Base-by-base conservation (phyloP, 345 rosid genomes). In the Salix dunnii region DNA sequence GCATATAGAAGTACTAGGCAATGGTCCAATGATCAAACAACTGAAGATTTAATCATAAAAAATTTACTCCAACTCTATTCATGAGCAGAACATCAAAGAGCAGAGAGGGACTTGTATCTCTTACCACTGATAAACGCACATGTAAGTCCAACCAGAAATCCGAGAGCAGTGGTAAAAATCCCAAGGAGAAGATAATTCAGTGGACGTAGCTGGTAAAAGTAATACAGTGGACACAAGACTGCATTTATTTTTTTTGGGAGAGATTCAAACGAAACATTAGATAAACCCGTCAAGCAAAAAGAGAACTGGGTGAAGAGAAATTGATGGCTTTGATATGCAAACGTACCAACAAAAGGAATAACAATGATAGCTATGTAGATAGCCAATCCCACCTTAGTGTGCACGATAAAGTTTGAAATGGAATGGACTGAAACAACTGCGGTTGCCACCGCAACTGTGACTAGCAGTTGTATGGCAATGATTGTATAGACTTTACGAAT, bases 101-200 rank as follows among this genome's bases (percentile, higher is more conserved):
- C 21, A 20, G 23, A 53, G 60, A 53, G 60, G 18, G 58, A 7
- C 60, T 53, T 2, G 60, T 20, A 20, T 70, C 6, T 21, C 55
- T 53, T 71, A 53, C 66, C 74, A 55, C 66, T 72, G 66, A 30
- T 36, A 58, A 72, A 72, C 23, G 66, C 74, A 55, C 49, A 55
- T 21, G 66, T 36, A 16, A 72, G 31, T 55, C 66, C 49, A 35
- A 72, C 74, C 20, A 72, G 38, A 35, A 55, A 35, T 36, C 74
- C 66, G 14, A 55, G 74, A 72, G 31, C 49, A 55, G 2, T 33
- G 38, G 65, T 71, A 31, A 72, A 35, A 18, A 72, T 2, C 7
- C 64, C 66, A 12, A 72, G 74, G 66, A 55, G 31, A 55, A 72
- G 33, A 72, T 58, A 33, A 58, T 53, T 58, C 42, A 72, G 13